A percentile compares a stretch with the other conserved stretches of the same genome.
These are phyloP conservation scores for Sclerotinia borealis DNA, from an alignment of 2,329 filamentous ascomycete genomes.

Conservation along the genomic window DNA sequence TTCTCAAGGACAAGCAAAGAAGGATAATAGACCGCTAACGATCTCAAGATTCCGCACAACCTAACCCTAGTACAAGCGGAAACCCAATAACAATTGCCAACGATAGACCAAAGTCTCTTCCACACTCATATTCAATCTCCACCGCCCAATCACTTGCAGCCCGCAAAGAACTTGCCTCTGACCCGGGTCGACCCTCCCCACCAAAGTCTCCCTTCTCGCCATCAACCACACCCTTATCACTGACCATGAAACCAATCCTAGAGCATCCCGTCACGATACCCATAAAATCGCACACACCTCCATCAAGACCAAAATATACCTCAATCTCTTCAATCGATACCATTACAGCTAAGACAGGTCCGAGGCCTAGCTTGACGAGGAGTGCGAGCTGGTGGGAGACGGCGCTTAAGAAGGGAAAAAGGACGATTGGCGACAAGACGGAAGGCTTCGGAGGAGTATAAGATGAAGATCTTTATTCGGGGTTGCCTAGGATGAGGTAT, in stretches of 20 bases:
- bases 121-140: not conserved
- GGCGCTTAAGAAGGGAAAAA: not conserved
- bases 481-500: not conserved
- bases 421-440: not conserved
- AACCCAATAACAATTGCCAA: not conserved
- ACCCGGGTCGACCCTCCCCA: not conserved
- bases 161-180: not conserved
- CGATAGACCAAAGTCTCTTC: not conserved
- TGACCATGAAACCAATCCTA: not conserved
- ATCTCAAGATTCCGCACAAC: not conserved
- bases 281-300: not conserved
- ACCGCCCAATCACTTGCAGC: conserved; percentile 1
- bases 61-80: not conserved
- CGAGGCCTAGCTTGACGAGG: not conserved
- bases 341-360: not conserved
- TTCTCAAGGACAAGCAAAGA: not conserved
- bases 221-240: not conserved
- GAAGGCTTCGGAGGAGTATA: not conserved
- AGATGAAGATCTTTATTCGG: not conserved
- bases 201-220: not conserved
- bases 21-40: not conserved
- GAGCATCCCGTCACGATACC: not conserved
- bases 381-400: not conserved
- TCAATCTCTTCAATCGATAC: conserved; percentile 1
- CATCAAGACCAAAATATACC: not conserved